Evolutionary conservation across 176 grass and related monocot genomes (phyloP).

Genomic region (Oryza meridionalis): DNA sequence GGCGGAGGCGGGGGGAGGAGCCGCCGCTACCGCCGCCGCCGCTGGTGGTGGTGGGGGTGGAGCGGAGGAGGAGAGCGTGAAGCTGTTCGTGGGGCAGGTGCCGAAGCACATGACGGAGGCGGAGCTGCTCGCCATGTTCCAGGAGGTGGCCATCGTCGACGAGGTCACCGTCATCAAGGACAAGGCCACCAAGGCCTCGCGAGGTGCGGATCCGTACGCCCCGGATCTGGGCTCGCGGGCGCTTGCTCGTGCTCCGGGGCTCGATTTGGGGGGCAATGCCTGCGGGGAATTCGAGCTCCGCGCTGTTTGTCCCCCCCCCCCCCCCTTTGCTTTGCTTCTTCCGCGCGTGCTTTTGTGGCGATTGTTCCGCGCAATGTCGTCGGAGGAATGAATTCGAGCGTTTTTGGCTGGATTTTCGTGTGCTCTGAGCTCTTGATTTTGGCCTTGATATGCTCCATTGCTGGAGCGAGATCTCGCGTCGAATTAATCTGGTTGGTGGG

Average conservation of each 20-base stretch:
- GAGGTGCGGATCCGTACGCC: conserved; percentile 64
- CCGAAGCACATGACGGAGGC: conserved; percentile 74
- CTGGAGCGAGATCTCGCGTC: conserved; percentile 38
- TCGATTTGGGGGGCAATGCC: conserved; percentile 42
- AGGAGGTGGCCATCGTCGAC: conserved; percentile 82
- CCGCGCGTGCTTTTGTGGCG: background rate
- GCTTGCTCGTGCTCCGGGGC: background rate
- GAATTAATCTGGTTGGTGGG: background rate
- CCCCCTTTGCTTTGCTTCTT: background rate
- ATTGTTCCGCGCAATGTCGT: conserved; percentile 22
- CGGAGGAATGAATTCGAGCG: background rate
- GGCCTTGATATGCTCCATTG: background rate
- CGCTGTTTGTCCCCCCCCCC: background rate
- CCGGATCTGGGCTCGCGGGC: conserved; percentile 45
- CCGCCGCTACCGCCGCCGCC: background rate
- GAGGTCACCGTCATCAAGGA: conserved; percentile 98
- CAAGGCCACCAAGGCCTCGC: conserved; percentile 87
- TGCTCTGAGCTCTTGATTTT: background rate
- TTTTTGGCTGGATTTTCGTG: background rate
- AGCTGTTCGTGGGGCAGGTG: conserved; percentile 88
- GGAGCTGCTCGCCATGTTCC: conserved; percentile 76
- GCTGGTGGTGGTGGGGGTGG: background rate
- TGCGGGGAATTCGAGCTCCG: background rate
- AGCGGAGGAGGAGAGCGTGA: conserved; percentile 66
- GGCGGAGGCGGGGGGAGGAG: background rate